These are phyloP conservation scores for Neurospora tetraspora DNA, from an alignment of 495 filamentous ascomycete species.

Conservation along the genomic window DNA sequence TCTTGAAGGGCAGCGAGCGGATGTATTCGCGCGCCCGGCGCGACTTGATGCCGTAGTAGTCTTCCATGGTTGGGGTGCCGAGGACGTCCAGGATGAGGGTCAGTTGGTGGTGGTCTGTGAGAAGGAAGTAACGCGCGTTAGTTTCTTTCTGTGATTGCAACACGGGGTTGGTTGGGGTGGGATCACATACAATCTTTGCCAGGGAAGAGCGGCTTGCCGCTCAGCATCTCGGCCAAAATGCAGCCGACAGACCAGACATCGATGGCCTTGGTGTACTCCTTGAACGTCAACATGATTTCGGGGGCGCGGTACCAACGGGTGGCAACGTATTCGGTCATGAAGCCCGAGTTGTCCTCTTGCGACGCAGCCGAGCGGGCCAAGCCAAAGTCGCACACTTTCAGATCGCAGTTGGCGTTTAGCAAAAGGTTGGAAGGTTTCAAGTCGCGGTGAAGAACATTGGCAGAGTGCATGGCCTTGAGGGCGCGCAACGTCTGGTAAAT, in stretches of 20 bases:
- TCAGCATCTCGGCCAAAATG: constrained; percentile 99
- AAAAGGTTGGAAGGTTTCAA: constrained; percentile 95
- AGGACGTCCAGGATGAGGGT: constrained; percentile 97
- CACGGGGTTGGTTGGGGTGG: not conserved
- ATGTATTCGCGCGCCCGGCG: constrained; percentile 97
- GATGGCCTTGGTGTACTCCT: constrained; percentile 99
- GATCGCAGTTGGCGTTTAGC: constrained; percentile 96
- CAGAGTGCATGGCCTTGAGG: constrained; percentile 97
- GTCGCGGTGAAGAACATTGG: constrained; percentile 96
- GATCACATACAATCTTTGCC: constrained; percentile 90
- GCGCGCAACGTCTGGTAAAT: constrained; percentile 99
- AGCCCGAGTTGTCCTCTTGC: constrained; percentile 96
- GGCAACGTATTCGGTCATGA: constrained; percentile 99
- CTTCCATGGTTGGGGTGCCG: constrained; percentile 98
- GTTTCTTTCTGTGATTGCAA: not conserved
- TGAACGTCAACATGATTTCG: constrained; percentile 99
- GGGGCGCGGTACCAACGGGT: constrained; percentile 98
- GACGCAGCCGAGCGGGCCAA: constrained; percentile 86
- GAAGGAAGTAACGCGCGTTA: not conserved
- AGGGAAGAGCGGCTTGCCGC: constrained; percentile 95
- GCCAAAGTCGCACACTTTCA: constrained; percentile 98
- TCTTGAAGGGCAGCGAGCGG: constrained; percentile 99
- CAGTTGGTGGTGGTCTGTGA: constrained; percentile 89
- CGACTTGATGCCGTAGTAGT: constrained; percentile 99
- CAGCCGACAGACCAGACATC: constrained; percentile 99